Conservation (phyloP, 2,329 filamentous ascomycete genomes). For the Fusarium sp. region DNA sequence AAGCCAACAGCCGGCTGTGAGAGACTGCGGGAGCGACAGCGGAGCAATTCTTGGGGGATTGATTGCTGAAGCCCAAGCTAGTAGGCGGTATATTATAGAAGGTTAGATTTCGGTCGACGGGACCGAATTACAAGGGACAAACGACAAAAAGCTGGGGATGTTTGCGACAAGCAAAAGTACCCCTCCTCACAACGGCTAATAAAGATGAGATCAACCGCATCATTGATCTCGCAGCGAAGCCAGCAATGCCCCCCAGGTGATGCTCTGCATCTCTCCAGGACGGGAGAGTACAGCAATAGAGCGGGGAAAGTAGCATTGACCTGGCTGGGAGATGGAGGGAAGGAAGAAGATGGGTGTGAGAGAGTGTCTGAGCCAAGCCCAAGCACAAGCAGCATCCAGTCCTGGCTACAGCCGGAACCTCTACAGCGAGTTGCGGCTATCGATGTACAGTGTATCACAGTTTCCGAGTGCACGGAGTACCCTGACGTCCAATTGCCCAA, state of each 20-base stretch:
- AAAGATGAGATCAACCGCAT: background rate
- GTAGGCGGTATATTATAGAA: background rate
- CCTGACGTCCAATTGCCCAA: background rate
- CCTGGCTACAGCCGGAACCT: background rate
- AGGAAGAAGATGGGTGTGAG: slow-evolving; percentile 2
- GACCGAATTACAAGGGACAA: background rate
- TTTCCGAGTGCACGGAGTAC: background rate
- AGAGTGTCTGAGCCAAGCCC: slow-evolving; percentile 13
- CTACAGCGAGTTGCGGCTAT: background rate
- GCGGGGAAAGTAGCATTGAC: slow-evolving; percentile 41
- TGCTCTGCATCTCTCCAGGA: slow-evolving; percentile 6
- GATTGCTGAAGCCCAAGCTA: slow-evolving; percentile 16
- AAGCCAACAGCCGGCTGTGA: slow-evolving; percentile 6
- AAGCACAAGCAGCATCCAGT: slow-evolving; percentile 2
- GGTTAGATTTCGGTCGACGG: background rate
- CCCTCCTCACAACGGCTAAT: background rate
- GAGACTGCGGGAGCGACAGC: background rate
- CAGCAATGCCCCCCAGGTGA: slow-evolving; percentile 3
- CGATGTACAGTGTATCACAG: background rate
- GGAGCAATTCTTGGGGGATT: slow-evolving; percentile 14
- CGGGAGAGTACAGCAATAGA: slow-evolving; percentile 18
- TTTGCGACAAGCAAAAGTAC: background rate
- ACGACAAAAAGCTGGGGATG: background rate
- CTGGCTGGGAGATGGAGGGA: slow-evolving; percentile 15
- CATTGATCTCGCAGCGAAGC: background rate